These are phyloP conservation scores for Funneliformis geosporum DNA, from an alignment of 192 early-diverging fungal genomes.

Conservation along the genomic window DNA sequence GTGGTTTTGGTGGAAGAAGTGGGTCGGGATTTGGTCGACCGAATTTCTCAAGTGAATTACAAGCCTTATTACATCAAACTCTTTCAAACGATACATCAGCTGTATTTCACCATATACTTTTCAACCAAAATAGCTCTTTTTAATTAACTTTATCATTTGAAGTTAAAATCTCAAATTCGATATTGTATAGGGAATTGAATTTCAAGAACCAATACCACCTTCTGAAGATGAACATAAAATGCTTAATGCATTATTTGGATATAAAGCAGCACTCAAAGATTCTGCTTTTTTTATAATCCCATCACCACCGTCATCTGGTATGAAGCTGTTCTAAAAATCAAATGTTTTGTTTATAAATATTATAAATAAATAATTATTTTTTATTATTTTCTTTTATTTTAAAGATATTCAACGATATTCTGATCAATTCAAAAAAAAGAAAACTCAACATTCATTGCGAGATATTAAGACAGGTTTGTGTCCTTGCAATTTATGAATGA, in stretches of 20 bases:
- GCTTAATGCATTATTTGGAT: constrained; percentile 7
- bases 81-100: not conserved
- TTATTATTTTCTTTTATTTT: not conserved
- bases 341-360: not conserved
- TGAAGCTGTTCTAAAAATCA: not conserved
- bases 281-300: constrained; percentile 9
- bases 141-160: not conserved
- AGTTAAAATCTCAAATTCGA: not conserved
- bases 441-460: not conserved
- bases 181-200: not conserved
- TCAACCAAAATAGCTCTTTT: not conserved
- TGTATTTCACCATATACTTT: not conserved
- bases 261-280: constrained; percentile 24
- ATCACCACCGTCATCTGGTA: not conserved
- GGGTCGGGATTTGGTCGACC: not conserved
- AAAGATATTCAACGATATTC: constrained; percentile 20
- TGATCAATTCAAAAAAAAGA: constrained; percentile 21
- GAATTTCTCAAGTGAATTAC: constrained; percentile 7
- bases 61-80: not conserved
- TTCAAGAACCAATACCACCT: not conserved
- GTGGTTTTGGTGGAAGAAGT: not conserved
- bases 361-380: no score
- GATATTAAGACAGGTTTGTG: constrained; percentile 12
- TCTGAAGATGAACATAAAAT: constrained; percentile 5
- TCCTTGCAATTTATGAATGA: not conserved